Conservation (phyloP, 495 filamentous ascomycete genomes). For the Daldinia caldariorum region DNA sequence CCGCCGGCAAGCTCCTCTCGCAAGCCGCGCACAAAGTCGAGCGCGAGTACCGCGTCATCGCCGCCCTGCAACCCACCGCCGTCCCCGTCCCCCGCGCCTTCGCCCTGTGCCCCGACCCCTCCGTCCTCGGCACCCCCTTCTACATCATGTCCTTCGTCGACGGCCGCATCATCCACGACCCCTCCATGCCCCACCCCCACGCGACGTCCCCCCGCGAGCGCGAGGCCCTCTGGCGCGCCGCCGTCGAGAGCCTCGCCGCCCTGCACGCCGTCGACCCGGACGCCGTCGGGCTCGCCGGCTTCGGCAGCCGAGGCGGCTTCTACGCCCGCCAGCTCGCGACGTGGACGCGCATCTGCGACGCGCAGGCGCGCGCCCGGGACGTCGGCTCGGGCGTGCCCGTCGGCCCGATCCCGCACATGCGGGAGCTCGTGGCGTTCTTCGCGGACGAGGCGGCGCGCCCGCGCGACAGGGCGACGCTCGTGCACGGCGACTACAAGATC, state of each 20-base stretch:
- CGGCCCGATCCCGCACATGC: slow-evolving; percentile 82
- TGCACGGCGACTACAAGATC: slow-evolving; percentile 98
- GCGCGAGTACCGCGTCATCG: slow-evolving; percentile 90
- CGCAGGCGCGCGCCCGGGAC: slow-evolving; percentile 79
- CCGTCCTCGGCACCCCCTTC: slow-evolving; percentile 87
- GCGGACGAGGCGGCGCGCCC: slow-evolving; percentile 72
- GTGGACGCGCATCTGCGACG: slow-evolving; percentile 76
- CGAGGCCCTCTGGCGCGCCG: slow-evolving; percentile 84
- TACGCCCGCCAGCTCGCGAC: slow-evolving; percentile 89
- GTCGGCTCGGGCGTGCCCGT: slow-evolving; percentile 78
- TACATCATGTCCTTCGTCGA: slow-evolving; percentile 97
- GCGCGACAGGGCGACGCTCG: slow-evolving; percentile 76
- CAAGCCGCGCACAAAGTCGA: slow-evolving; percentile 96
- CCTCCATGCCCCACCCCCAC: slow-evolving; percentile 79
- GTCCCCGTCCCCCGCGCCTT: slow-evolving; percentile 88
- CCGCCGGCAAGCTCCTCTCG: slow-evolving; percentile 87
- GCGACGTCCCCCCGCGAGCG: slow-evolving; percentile 72
- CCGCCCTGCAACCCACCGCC: slow-evolving; percentile 78
- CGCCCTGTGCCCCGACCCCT: slow-evolving; percentile 83
- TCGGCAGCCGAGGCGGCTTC: slow-evolving; percentile 80
- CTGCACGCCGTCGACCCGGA: slow-evolving; percentile 80
- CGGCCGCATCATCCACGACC: slow-evolving; percentile 91
- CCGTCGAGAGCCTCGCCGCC: slow-evolving; percentile 82
- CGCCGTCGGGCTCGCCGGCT: slow-evolving; percentile 67
- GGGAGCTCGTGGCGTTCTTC: slow-evolving; percentile 84